phyloP scores from a whole-genome alignment of 202 grass and related monocot genomes.

The Panicum hallii region DNA sequence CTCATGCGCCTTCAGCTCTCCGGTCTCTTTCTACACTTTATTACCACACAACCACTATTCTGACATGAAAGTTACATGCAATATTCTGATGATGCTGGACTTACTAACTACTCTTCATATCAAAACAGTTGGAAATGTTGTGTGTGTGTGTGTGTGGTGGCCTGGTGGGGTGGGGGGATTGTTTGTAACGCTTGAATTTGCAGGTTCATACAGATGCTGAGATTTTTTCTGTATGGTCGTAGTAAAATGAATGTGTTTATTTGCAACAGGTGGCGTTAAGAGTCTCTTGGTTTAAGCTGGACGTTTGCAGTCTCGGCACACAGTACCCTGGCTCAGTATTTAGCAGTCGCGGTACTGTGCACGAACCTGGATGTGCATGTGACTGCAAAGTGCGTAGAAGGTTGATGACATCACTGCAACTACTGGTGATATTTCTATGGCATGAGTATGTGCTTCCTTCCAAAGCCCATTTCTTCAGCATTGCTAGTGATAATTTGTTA shows the following conservation, averaged over 20 bases:
- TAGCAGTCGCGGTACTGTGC: constrained; percentile 16
- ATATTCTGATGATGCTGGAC: background rate
- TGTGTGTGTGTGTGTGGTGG: too few species aligned
- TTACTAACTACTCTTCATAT: background rate
- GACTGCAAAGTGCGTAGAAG: background rate
- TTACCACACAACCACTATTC: background rate
- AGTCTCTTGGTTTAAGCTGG: background rate
- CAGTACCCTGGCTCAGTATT: background rate
- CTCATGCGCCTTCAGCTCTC: background rate
- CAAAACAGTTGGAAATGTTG: background rate
- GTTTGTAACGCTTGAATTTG: background rate
- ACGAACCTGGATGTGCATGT: background rate
- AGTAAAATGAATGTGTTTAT: background rate
- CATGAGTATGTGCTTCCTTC: background rate
- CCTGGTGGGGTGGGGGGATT: background rate
- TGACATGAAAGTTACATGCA: constrained; percentile 36
- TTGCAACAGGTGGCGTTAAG: background rate
- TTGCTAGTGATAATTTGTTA: background rate
- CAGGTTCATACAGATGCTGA: background rate
- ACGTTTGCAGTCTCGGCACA: background rate
- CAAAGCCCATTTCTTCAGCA: background rate
- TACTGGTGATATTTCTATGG: background rate
- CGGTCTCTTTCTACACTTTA: constrained; percentile 23
- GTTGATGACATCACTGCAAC: background rate
- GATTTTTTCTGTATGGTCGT: background rate